Conservation (phyloP, 495 filamentous ascomycete species). For the Aspergillus indologenus region DNA sequence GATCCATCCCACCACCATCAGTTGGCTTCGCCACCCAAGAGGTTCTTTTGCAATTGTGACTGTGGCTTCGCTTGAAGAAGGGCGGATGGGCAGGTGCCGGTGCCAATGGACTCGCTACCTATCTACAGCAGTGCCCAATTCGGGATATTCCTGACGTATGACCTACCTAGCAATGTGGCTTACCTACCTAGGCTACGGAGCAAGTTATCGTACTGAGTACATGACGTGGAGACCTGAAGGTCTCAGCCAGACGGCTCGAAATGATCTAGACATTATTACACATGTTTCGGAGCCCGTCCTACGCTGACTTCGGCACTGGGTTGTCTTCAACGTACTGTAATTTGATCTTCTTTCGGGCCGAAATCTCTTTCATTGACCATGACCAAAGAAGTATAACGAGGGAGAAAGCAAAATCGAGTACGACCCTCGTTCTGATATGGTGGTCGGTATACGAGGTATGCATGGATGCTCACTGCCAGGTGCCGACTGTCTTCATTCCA, state of each 20-base stretch:
- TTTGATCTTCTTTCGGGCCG: not conserved
- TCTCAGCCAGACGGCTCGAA: not conserved
- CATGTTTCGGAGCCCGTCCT: not conserved
- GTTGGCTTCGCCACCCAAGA: conserved; percentile 7
- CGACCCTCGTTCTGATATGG: not conserved
- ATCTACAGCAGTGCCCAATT: not conserved
- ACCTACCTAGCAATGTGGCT: not conserved
- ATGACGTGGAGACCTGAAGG: not conserved
- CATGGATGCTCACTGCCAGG: no score
- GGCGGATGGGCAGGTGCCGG: not conserved
- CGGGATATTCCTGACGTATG: not conserved
- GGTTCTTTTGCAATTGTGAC: not conserved
- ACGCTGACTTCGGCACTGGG: not conserved
- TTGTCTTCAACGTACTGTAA: not conserved
- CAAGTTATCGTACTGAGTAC: no score
- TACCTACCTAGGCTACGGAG: no score
- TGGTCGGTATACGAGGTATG: not conserved
- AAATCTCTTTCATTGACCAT: not conserved
- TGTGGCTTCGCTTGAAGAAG: not conserved
- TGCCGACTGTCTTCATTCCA: no score
- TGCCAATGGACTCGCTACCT: not conserved
- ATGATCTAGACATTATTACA: not conserved
- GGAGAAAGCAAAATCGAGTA: not conserved
- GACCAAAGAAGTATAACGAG: not conserved
- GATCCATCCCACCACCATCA: no score